Evolutionary conservation across 805 yeast species (phyloP), one percentile per base, ranked within the genome.

Genomic region (Tetrapisispora taiwanensis): DNA sequence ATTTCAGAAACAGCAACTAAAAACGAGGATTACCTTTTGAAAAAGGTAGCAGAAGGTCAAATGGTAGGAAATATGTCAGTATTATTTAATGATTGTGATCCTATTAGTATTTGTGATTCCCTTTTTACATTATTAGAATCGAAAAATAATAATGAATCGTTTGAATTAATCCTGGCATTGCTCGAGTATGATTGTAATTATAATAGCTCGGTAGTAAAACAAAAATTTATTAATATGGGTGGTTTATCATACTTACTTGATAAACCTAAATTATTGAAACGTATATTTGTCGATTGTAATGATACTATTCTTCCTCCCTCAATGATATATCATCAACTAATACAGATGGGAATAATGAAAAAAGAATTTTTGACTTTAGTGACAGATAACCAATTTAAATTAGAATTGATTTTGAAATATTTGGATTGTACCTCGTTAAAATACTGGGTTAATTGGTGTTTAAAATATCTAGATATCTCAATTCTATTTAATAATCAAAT

Each of bases 371-470:
- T 58, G 22, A 36, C 26, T 7, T 37, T 39, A 4, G 44, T 55
- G 3, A 46, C 34, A 7, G 43, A 56, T 39, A 24, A 45, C 13
- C 30, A 43, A 4, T 43, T 58, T 13, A 48, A 48, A 22, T 48
- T 59, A 17, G 54, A 56, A 24, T 37, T 56, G 9, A 34, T 54
- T n/a, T 53, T 53, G 39, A 50, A 44, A 26, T 56, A 46, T 31
- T 44, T 55, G 20, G 58, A 55, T 14, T 48, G 40, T 22, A 52
- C 54, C 3, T 49, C 61, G 1, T 44, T 47, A 9, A 44, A 43
- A n/a, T 55, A 48, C 34, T 59, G 62, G 62, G 51, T 53, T 26
- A 46, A 48, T 10, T 59, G 64, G 64, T 57, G 62, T 43, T 42
- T 46, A 2, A 39, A 44, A 6, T 49, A 53, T 42, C 28, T 57